Percentiles rank a stretch among this genome's conserved stretches.
phyloP scores from a whole-genome alignment of 192 early-diverging fungal genomes.

The Coemansia sp. region DNA sequence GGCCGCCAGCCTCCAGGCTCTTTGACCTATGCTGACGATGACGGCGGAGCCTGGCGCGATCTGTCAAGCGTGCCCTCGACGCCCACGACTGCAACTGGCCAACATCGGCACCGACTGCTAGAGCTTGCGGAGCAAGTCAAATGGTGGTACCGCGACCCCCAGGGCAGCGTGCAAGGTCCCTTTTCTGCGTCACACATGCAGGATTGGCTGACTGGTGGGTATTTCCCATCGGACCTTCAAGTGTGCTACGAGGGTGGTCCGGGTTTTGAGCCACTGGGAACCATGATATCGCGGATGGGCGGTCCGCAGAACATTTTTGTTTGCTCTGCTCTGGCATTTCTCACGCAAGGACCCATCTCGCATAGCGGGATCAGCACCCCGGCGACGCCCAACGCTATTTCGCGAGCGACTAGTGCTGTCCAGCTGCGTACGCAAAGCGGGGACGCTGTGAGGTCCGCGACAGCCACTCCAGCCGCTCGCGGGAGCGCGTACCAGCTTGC shows the following conservation, averaged over 20 bases:
- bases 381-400: slow-evolving; percentile 23
- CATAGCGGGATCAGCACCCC: slow-evolving; percentile 27
- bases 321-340: slow-evolving; percentile 27
- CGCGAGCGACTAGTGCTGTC: slow-evolving; percentile 21
- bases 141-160: slow-evolving; percentile 87
- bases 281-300: slow-evolving; percentile 63
- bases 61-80: slow-evolving; percentile 9
- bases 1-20: neutral
- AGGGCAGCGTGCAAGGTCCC: slow-evolving; percentile 84
- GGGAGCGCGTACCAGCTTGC: slow-evolving; percentile 3
- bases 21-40: slow-evolving; percentile 2
- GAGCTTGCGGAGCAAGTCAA: slow-evolving; percentile 41
- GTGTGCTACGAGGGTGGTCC: slow-evolving; percentile 77
- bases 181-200: slow-evolving; percentile 90
- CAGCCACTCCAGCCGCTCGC: neutral
- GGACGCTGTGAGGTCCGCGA: neutral
- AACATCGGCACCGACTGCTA: slow-evolving; percentile 17
- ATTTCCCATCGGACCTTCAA: slow-evolving; percentile 76
- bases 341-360: slow-evolving; percentile 9
- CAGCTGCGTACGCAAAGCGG: slow-evolving; percentile 3
- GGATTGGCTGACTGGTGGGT: slow-evolving; percentile 87
- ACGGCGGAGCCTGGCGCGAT: slow-evolving; percentile 17
- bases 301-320: slow-evolving; percentile 72
- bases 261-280: slow-evolving; percentile 74
- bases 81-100: neutral